Percentiles rank a stretch among this genome's conserved stretches.
These are phyloP conservation scores for Micractinium conductrix DNA, from an alignment of 139 green algal genomes.

Conservation along the genomic window DNA sequence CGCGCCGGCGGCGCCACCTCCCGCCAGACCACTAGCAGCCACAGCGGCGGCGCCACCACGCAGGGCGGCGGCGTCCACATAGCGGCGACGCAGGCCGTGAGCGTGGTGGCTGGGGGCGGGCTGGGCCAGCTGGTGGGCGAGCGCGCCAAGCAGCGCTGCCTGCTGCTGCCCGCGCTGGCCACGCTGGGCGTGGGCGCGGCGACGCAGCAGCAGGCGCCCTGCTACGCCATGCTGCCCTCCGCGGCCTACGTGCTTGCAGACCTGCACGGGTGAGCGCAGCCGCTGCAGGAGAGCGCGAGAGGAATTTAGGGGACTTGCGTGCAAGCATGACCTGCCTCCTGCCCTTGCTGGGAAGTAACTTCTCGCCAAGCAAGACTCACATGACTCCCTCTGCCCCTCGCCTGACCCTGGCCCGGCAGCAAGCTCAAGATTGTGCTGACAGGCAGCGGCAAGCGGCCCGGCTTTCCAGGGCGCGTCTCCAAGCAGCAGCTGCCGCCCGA, in stretches of 20 bases:
- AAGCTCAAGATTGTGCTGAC: slow-evolving; percentile 28
- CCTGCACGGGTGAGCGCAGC: neutral
- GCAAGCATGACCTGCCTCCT: too few relatives aligned
- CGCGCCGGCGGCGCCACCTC: slow-evolving; percentile 4
- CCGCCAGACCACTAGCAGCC: slow-evolving; percentile 12
- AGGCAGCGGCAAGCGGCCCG: neutral
- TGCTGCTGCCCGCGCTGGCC: slow-evolving; percentile 34
- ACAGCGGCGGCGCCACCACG: neutral
- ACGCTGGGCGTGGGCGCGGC: slow-evolving; percentile 15
- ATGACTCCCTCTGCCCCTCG: neutral
- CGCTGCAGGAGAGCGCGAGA: neutral
- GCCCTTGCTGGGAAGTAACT: too few relatives aligned
- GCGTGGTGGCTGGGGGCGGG: neutral
- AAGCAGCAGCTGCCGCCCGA: slow-evolving; percentile 11
- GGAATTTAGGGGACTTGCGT: neutral
- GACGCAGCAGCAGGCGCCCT: slow-evolving; percentile 3
- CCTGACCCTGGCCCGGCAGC: neutral
- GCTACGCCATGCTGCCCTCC: slow-evolving; percentile 33
- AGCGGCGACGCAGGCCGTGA: neutral
- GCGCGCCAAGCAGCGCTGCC: slow-evolving; percentile 23
- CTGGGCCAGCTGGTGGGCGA: neutral
- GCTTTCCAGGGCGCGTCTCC: neutral
- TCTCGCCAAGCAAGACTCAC: too few relatives aligned
- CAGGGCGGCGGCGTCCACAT: neutral
- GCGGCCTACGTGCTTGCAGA: slow-evolving; percentile 42